Conservation (phyloP, 2,329 filamentous ascomycete genomes). For the Harringtonia lauricola region DNA sequence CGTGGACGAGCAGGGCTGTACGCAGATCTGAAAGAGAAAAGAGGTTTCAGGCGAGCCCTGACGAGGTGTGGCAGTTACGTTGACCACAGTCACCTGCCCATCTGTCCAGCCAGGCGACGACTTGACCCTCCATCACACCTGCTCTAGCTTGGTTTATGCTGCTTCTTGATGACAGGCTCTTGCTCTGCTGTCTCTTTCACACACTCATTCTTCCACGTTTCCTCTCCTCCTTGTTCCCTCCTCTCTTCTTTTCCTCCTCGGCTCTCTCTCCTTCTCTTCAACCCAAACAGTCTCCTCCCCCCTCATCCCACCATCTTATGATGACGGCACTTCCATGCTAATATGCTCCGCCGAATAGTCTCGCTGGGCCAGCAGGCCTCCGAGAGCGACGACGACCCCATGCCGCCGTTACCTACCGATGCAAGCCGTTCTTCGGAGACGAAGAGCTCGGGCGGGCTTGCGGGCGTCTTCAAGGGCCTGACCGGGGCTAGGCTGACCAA, state of each 20-base stretch:
- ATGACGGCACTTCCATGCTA: slow-evolving; percentile 13
- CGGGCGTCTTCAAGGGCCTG: slow-evolving; percentile 53
- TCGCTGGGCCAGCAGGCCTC: slow-evolving; percentile 30
- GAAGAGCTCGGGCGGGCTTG: slow-evolving; percentile 43
- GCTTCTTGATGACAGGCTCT: neutral
- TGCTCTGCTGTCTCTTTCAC: neutral
- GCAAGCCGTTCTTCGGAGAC: slow-evolving; percentile 42
- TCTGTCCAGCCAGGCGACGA: slow-evolving; percentile 1
- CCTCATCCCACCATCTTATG: neutral
- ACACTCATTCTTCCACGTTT: neutral
- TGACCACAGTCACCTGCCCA: neutral
- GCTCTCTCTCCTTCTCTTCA: neutral
- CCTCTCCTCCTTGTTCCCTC: neutral
- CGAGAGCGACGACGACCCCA: slow-evolving; percentile 37
- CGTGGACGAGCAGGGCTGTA: neutral
- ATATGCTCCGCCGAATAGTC: slow-evolving; percentile 32
- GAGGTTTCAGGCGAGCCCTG: neutral
- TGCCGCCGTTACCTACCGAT: slow-evolving; percentile 51
- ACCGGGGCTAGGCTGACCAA: slow-evolving; percentile 44
- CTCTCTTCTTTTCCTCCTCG: neutral
- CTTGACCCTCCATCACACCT: slow-evolving; percentile 5
- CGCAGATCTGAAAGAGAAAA: neutral
- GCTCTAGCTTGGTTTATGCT: neutral
- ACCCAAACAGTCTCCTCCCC: neutral
- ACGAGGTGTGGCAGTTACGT: slow-evolving; percentile 1